phyloP scores from a whole-genome alignment of 176 grass and related monocot genomes.

The Elymus sibiricus region DNA sequence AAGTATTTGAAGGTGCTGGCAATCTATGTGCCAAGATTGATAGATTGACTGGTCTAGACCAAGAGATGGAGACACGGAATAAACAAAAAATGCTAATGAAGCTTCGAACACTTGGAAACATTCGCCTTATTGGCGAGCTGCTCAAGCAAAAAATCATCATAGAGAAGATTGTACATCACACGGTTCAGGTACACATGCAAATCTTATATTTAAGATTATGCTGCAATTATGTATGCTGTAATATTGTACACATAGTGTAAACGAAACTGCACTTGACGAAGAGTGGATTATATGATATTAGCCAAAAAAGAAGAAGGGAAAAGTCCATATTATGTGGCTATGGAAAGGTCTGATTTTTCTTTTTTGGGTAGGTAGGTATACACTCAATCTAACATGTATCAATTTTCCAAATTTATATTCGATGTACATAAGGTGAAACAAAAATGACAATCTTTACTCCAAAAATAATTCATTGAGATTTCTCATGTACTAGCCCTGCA shows the following conservation, averaged over 20 bases:
- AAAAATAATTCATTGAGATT: too few species aligned
- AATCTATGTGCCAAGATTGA: constrained; percentile 15
- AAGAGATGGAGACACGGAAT: constrained; percentile 36
- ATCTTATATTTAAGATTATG: not conserved
- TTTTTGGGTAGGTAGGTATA: not conserved
- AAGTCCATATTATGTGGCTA: not conserved
- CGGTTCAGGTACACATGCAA: constrained; percentile 43
- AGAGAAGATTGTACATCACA: constrained; percentile 48
- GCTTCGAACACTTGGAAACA: constrained; percentile 43
- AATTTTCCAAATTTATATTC: not conserved
- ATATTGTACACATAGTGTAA: not conserved
- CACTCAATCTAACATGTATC: not conserved
- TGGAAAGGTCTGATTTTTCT: not conserved
- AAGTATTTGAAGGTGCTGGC: constrained; percentile 39
- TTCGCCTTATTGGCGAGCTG: constrained; percentile 42
- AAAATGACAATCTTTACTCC: not conserved
- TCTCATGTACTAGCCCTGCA: too few species aligned
- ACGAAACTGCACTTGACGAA: not conserved
- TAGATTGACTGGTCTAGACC: constrained; percentile 34
- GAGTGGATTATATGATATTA: not conserved
- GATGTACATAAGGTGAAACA: not conserved
- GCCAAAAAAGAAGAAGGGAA: not conserved
- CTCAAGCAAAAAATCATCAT: constrained; percentile 47
- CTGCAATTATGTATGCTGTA: not conserved
- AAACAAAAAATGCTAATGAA: constrained; percentile 37